Percentiles rank a stretch among this genome's conserved stretches.
phyloP scores from a whole-genome alignment of 2,329 filamentous ascomycete genomes.

The Botryosphaeria dothidea region DNA sequence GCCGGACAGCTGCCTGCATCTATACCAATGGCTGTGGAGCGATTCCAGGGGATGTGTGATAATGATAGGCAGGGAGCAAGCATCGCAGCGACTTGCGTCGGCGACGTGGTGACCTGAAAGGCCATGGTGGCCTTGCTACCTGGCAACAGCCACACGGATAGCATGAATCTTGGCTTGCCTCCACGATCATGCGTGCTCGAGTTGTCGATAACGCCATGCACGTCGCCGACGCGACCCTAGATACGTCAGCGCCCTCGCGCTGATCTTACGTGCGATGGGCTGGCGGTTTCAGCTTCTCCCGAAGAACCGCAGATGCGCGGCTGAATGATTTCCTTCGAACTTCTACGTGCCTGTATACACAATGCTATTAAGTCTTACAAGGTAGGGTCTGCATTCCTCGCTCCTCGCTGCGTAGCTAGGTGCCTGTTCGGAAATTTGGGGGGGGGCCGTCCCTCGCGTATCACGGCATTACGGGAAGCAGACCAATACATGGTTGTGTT shows the following conservation, averaged over 20 bases:
- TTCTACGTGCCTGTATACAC: not conserved
- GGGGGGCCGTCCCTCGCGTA: slow-evolving; percentile 2
- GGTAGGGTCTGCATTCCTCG: not conserved
- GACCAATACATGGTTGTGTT: slow-evolving; percentile 1
- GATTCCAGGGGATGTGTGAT: not conserved
- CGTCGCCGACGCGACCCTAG: not conserved
- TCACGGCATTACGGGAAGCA: slow-evolving; percentile 1
- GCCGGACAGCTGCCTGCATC: not conserved
- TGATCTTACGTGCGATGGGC: slow-evolving; percentile 6
- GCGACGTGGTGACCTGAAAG: not conserved
- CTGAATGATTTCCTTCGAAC: not conserved
- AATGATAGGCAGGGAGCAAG: not conserved
- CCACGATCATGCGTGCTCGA: slow-evolving; percentile 7
- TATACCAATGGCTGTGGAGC: not conserved
- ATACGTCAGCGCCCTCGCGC: not conserved
- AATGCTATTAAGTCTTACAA: slow-evolving; percentile 5
- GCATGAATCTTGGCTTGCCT: slow-evolving; percentile 14
- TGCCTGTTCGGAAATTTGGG: not conserved
- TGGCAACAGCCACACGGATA: not conserved
- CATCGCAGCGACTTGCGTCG: not conserved
- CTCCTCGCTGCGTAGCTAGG: not conserved
- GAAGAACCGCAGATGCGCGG: not conserved
- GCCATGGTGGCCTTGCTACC: not conserved
- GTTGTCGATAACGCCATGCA: slow-evolving; percentile 13
- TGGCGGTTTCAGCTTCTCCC: slow-evolving; percentile 1